Percentiles rank a stretch among this genome's conserved stretches.
These are phyloP conservation scores for Umbelopsis isabellina DNA, from an alignment of 192 early-diverging fungal genomes.

Conservation along the genomic window DNA sequence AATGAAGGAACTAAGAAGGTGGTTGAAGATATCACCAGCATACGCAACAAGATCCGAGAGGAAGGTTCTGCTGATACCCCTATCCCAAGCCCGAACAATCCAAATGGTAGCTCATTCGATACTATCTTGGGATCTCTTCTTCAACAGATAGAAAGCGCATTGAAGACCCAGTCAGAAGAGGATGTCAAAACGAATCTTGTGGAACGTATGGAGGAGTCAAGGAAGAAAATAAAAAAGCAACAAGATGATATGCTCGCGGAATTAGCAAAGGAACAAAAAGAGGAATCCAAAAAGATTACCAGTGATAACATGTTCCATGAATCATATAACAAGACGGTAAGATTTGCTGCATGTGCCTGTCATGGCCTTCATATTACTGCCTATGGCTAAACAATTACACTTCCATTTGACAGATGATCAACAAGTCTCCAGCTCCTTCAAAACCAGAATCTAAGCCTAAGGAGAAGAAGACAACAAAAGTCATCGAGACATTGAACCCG, in stretches of 20 bases:
- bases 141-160: conserved; percentile 9
- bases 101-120: conserved; percentile 22
- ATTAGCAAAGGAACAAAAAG: conserved; percentile 57
- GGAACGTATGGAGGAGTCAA: conserved; percentile 44
- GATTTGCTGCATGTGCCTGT: background rate
- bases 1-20: conserved; percentile 22
- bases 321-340: conserved; percentile 68
- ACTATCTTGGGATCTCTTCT: conserved; percentile 17
- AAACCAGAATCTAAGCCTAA: conserved; percentile 33
- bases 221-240: conserved; percentile 41
- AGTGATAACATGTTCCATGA: conserved; percentile 69
- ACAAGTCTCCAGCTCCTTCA: conserved; percentile 25
- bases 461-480: conserved; percentile 56
- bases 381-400: background rate
- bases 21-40: conserved; percentile 4
- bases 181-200: conserved; percentile 33
- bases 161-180: conserved; percentile 35
- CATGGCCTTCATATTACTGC: too few species aligned
- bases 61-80: conserved; percentile 9
- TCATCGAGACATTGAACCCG: conserved; percentile 71
- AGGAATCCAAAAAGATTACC: conserved; percentile 70
- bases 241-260: conserved; percentile 49
- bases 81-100: conserved; percentile 30
- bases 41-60: background rate
- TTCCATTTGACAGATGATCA: conserved; percentile 3